phyloP scores from a whole-genome alignment of 371 early-diverging fungal species.

The Mortierella sp. region DNA sequence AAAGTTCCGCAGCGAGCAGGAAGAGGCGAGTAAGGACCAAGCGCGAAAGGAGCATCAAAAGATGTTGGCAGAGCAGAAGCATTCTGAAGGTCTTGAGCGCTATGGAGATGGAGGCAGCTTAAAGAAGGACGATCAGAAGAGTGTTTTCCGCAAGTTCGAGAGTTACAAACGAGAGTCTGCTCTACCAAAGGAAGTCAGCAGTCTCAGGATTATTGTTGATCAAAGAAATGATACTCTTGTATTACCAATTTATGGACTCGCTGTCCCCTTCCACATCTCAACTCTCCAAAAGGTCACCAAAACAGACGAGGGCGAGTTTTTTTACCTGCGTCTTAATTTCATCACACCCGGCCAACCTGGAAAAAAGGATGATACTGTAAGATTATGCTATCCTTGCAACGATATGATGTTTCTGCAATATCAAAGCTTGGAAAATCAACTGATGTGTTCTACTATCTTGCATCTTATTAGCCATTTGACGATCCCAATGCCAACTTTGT shows the following conservation, averaged over 20 bases:
- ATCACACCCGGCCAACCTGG: slow-evolving; percentile 94
- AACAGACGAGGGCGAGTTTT: slow-evolving; percentile 94
- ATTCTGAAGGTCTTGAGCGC: slow-evolving; percentile 83
- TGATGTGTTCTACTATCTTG: slow-evolving; percentile 4
- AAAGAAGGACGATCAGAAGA: slow-evolving; percentile 74
- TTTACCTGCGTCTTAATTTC: slow-evolving; percentile 98
- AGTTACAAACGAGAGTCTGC: slow-evolving; percentile 93
- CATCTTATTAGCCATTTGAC: slow-evolving; percentile 78
- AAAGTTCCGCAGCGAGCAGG: slow-evolving; percentile 89
- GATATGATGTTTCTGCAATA: neutral
- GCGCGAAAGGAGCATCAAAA: slow-evolving; percentile 91
- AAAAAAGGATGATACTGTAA: slow-evolving; percentile 87
- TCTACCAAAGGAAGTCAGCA: slow-evolving; percentile 82
- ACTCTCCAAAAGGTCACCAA: slow-evolving; percentile 97
- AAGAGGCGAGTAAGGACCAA: slow-evolving; percentile 84
- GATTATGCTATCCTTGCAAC: neutral
- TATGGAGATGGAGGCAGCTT: slow-evolving; percentile 78
- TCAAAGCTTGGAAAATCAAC: neutral
- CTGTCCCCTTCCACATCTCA: slow-evolving; percentile 99
- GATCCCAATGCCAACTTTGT: slow-evolving; percentile 93
- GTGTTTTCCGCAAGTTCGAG: slow-evolving; percentile 89
- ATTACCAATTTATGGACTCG: slow-evolving; percentile 96
- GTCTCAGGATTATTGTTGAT: slow-evolving; percentile 92
- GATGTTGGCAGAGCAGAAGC: slow-evolving; percentile 79
- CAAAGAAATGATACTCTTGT: slow-evolving; percentile 89